phyloP scores from a whole-genome alignment of 768 basidiomycete genomes.

The Suillus subalutaceus region DNA sequence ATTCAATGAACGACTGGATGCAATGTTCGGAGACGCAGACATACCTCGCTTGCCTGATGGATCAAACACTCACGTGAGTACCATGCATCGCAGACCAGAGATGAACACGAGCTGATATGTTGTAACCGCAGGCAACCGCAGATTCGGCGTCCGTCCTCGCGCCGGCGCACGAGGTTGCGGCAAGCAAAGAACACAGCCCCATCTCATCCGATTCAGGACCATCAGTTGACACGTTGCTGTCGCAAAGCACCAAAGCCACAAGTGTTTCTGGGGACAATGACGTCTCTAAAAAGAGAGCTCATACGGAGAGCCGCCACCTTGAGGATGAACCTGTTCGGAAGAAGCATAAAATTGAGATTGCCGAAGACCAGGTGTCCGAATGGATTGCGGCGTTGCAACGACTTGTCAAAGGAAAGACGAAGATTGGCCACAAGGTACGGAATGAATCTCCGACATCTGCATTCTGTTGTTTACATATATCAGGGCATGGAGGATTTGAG shows the following conservation, averaged over 20 bases:
- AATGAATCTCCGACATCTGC: constrained; percentile 8
- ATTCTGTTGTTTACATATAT: background rate
- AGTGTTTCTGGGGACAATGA: background rate
- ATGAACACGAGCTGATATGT: background rate
- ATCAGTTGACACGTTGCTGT: background rate
- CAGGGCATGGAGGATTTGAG: constrained; percentile 32
- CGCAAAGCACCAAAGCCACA: background rate
- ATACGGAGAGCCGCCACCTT: background rate
- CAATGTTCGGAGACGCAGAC: background rate
- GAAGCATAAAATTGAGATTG: background rate
- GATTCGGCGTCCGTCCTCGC: background rate
- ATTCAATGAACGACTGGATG: constrained; percentile 2
- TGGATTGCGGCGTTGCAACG: constrained; percentile 32
- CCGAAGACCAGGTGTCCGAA: constrained; percentile 14
- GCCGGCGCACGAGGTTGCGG: background rate
- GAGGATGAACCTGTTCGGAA: background rate
- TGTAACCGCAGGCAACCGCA: background rate
- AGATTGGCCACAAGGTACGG: constrained; percentile 17
- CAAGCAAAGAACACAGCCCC: background rate
- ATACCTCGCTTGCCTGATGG: background rate
- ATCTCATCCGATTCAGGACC: background rate
- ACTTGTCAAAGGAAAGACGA: constrained; percentile 32
- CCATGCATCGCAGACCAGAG: background rate
- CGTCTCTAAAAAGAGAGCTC: background rate
- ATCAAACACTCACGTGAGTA: background rate